Evolutionary conservation across 306 rosid genomes (phyloP).

Genomic region (Pyrus communis): DNA sequence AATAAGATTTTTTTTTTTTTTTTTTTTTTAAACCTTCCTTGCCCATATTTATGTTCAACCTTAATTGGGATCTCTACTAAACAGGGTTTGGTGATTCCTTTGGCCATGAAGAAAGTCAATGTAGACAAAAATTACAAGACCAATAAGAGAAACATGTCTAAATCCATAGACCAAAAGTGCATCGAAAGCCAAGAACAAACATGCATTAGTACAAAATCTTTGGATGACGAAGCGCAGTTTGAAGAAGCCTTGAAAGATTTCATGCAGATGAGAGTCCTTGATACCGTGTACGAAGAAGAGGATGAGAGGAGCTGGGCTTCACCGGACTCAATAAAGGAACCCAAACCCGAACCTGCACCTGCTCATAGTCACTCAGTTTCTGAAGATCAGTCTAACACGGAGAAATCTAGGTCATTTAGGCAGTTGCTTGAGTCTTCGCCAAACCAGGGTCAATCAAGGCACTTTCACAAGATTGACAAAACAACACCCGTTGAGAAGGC

Average conservation of each 20-base stretch:
- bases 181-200: constrained; percentile 1
- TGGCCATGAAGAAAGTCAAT: constrained; percentile 3
- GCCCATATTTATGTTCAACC: background rate
- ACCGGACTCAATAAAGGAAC: constrained; percentile 7
- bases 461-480: constrained; percentile 2
- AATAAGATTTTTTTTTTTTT: background rate
- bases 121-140: background rate
- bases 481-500: background rate
- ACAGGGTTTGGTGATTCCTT: constrained; percentile 15
- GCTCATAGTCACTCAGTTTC: background rate
- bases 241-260: constrained; percentile 11
- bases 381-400: constrained; percentile 5
- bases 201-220: background rate
- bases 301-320: constrained; percentile 24
- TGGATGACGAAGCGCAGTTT: background rate
- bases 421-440: constrained; percentile 18
- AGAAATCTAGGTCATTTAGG: constrained; percentile 4
- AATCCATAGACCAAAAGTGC: background rate
- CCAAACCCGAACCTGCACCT: background rate
- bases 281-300: constrained; percentile 24
- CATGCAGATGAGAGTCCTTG: constrained; percentile 26
- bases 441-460: constrained; percentile 6
- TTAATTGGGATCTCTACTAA: background rate
- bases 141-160: background rate
- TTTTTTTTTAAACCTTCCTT: background rate